Conservation (phyloP, 2,329 filamentous ascomycete species). For the Phialemoniopsis sp. region DNA sequence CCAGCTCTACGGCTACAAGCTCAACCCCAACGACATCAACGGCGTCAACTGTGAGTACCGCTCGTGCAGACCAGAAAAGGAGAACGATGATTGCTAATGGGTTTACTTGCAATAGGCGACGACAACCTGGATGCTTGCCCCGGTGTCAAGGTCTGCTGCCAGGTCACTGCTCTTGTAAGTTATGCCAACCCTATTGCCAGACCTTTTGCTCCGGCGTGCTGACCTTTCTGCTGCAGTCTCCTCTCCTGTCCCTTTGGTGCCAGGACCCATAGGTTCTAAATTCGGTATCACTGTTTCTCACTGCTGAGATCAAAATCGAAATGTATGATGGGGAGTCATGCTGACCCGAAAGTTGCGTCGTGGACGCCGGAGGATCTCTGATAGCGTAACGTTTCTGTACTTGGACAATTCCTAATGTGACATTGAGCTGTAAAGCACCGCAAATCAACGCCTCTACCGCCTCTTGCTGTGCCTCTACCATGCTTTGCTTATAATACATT, state of each 20-base stretch:
- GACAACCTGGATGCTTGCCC: constrained; percentile 15
- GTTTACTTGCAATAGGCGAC: too few relatives aligned
- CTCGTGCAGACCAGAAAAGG: too few relatives aligned
- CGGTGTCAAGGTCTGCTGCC: constrained; percentile 23
- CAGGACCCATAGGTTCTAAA: constrained; percentile 7
- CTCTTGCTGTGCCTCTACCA: background rate
- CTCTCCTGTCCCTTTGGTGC: constrained; percentile 22
- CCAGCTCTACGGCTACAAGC: constrained; percentile 17
- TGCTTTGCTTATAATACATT: background rate
- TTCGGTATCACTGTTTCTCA: too few relatives aligned
- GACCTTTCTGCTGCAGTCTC: constrained; percentile 13
- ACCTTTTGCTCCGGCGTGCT: constrained; percentile 3
- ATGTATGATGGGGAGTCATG: too few relatives aligned
- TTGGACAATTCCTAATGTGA: too few relatives aligned
- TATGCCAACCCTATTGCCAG: background rate
- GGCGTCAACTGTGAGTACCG: constrained; percentile 23
- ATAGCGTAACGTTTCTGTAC: too few relatives aligned
- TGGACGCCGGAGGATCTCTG: too few relatives aligned
- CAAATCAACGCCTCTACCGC: too few relatives aligned
- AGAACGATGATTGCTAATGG: too few relatives aligned
- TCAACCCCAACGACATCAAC: constrained; percentile 23
- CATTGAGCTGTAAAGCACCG: too few relatives aligned
- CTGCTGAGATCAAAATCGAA: too few relatives aligned
- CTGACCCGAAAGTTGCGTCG: too few relatives aligned
- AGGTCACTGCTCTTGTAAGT: constrained; percentile 23